Conservation (phyloP, 208 protist genomes). For the Herpetomonas samuelpessoai region DNA sequence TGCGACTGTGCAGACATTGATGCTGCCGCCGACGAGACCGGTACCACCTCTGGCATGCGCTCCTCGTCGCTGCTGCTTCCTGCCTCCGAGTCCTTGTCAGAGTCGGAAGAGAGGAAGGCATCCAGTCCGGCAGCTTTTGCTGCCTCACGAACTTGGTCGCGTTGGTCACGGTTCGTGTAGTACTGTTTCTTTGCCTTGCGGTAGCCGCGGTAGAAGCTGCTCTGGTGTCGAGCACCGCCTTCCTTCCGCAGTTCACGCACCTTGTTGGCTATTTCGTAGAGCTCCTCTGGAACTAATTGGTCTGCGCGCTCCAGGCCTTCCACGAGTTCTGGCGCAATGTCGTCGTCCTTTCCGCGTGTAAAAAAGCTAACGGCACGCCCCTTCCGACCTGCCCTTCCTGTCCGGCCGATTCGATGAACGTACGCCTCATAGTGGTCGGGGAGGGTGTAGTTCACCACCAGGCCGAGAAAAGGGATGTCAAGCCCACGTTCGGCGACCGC, state of each 20-base stretch:
- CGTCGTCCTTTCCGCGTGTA: conserved; percentile 70
- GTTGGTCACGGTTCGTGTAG: conserved; percentile 58
- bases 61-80: conserved; percentile 30
- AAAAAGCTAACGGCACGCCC: conserved; percentile 89
- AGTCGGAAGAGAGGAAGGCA: conserved; percentile 60
- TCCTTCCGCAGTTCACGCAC: conserved; percentile 73
- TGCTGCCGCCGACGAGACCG: not conserved
- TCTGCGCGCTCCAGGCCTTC: conserved; percentile 72
- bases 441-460: conserved; percentile 99
- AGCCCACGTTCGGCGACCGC: conserved; percentile 91
- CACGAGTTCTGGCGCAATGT: conserved; percentile 78
- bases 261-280: conserved; percentile 66
- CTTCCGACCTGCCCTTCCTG: conserved; percentile 73
- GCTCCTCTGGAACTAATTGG: conserved; percentile 76
- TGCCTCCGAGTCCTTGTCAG: conserved; percentile 40
- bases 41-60: conserved; percentile 20
- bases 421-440: conserved; percentile 98
- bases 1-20: conserved; percentile 1
- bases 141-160: conserved; percentile 56
- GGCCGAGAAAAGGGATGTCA: conserved; percentile 97
- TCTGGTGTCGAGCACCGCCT: conserved; percentile 54
- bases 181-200: conserved; percentile 50
- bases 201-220: conserved; percentile 78
- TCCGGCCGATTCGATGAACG: conserved; percentile 96
- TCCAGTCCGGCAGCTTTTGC: conserved; percentile 74